Percentiles rank a stretch among this genome's conserved stretches.
These are phyloP conservation scores for Taxillus chinensis DNA, from an alignment of 164 flowering plant species.

Conservation along the genomic window DNA sequence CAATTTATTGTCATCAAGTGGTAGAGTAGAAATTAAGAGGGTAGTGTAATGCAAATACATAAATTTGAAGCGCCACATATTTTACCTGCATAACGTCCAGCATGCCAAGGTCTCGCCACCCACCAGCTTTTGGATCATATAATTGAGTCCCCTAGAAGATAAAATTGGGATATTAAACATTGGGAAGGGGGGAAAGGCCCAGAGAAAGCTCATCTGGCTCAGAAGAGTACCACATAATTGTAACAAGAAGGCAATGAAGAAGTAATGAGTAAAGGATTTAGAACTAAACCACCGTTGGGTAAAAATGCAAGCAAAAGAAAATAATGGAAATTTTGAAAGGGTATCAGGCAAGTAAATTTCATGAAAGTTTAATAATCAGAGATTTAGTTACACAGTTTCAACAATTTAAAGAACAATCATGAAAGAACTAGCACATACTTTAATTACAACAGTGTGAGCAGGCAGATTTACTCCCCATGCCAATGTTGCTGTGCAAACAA, in stretches of 20 bases:
- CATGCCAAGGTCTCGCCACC: conserved; percentile 98
- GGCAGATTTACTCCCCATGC: conserved; percentile 99
- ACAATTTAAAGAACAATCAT: too few species aligned
- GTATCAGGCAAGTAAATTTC: too few species aligned
- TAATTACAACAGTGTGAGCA: conserved; percentile 98
- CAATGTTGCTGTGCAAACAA: conserved; percentile 98
- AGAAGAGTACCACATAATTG: background rate
- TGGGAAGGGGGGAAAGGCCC: background rate
- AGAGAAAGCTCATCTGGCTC: background rate
- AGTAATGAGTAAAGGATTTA: too few species aligned
- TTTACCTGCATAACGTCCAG: conserved; percentile 98
- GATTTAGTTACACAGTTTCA: too few species aligned
- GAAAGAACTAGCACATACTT: conserved; percentile 40
- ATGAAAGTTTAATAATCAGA: too few species aligned
- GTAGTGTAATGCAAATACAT: too few species aligned
- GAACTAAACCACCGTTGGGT: too few species aligned
- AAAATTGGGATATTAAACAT: background rate
- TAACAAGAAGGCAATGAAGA: too few species aligned
- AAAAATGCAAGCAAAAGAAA: too few species aligned
- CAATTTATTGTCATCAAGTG: too few species aligned
- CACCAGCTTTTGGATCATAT: conserved; percentile 99
- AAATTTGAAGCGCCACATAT: background rate
- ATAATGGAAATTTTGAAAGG: too few species aligned
- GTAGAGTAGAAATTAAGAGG: too few species aligned
- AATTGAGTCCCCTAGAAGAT: conserved; percentile 83